Percentiles rank a stretch among this genome's conserved stretches.
These are phyloP conservation scores for Coniferiporia weirii DNA, from an alignment of 1,284 basidiomycete species.

Conservation along the genomic window DNA sequence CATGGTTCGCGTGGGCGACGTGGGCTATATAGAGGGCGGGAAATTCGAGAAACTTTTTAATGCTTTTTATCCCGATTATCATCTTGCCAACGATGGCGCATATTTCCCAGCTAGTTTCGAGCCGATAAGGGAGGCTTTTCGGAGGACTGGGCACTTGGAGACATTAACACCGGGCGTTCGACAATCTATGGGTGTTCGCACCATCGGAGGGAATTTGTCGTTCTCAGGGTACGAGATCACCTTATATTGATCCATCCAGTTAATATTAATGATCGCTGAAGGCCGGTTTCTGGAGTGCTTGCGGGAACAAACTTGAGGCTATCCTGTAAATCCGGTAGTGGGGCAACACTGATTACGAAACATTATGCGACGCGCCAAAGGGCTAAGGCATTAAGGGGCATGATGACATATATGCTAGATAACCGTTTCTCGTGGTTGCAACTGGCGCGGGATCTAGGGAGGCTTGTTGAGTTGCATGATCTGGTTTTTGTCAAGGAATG, in stretches of 20 bases:
- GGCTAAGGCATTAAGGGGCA: not conserved
- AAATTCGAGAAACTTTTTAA: slow-evolving; percentile 7
- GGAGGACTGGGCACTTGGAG: not conserved
- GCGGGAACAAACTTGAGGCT: not conserved
- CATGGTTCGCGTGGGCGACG: slow-evolving; percentile 5
- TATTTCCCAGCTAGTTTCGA: not conserved
- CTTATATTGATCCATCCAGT: not conserved
- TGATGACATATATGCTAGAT: not conserved
- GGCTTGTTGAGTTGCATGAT: slow-evolving; percentile 1
- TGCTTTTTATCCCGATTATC: not conserved
- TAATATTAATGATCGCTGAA: not conserved
- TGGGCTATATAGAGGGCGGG: not conserved
- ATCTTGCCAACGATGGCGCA: not conserved
- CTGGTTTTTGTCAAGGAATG: slow-evolving; percentile 10
- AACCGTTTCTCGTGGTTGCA: not conserved
- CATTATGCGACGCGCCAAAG: too few relatives aligned
- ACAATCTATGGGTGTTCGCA: slow-evolving; percentile 1
- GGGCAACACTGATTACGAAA: not conserved
- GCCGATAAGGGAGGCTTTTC: not conserved
- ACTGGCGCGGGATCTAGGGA: not conserved
- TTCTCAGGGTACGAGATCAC: not conserved
- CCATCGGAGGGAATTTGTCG: not conserved
- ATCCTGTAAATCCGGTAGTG: not conserved
- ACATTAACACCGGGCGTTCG: not conserved
- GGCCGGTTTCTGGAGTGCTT: not conserved